A percentile compares a stretch with the other conserved stretches of the same genome.
These are phyloP conservation scores for Nicotiana undulata DNA, from an alignment of 257 asterid species.

Conservation along the genomic window DNA sequence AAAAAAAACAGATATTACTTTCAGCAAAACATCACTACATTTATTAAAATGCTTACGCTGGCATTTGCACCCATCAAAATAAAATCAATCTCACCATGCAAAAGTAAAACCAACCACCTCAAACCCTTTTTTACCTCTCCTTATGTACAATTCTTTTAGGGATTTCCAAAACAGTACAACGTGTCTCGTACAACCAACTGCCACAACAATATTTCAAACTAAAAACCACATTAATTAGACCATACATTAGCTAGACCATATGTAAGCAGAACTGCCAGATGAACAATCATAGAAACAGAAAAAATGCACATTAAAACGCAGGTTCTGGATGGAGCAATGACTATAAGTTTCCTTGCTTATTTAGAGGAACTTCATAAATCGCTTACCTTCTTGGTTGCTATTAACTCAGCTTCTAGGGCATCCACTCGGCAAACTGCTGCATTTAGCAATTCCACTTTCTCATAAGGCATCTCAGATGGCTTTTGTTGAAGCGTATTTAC, in stretches of 20 bases:
- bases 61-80: not conserved
- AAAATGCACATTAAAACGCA: not conserved
- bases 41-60: not conserved
- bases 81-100: not conserved
- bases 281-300: not conserved
- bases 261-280: not conserved
- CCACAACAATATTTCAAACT: not conserved
- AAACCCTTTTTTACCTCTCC: not conserved
- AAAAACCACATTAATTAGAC: not conserved
- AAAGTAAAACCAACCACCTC: not conserved
- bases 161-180: not conserved
- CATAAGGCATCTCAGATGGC: slow-evolving; percentile 92
- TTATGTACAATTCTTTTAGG: not conserved
- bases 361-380: not conserved
- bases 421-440: slow-evolving; percentile 98
- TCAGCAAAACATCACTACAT: not conserved
- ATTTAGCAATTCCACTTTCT: slow-evolving; percentile 83
- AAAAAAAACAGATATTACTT: not conserved
- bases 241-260: not conserved
- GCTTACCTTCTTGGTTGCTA: slow-evolving; percentile 89
- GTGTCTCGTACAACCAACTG: not conserved
- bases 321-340: not conserved
- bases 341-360: not conserved
- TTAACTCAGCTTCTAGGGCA: slow-evolving; percentile 94
- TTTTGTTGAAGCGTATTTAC: slow-evolving; percentile 68